Evolutionary conservation across 257 asterid genomes (phyloP).

Genomic region (Solanum chilense): DNA sequence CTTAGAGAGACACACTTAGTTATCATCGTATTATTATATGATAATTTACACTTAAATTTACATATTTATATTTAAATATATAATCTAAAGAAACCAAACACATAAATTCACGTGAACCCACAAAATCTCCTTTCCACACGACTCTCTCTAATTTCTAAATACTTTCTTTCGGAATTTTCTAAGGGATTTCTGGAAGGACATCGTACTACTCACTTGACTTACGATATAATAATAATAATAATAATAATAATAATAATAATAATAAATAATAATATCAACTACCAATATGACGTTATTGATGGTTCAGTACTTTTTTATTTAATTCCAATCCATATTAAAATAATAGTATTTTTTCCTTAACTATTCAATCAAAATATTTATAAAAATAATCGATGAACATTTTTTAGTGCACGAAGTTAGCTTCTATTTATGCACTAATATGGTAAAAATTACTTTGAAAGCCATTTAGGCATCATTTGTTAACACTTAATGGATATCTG

Average conservation of each 20-base stretch:
- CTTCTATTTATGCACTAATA: neutral
- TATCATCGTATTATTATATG: too few relatives aligned
- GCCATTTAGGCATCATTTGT: too few relatives aligned
- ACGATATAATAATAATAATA: neutral
- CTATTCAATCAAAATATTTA: too few relatives aligned
- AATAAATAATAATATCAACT: neutral
- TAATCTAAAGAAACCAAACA: fast-evolving
- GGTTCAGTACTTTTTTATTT: neutral
- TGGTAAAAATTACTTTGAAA: neutral
- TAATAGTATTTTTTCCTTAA: too few relatives aligned
- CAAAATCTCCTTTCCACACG: fast-evolving
- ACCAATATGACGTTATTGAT: neutral
- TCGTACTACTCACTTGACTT: neutral
- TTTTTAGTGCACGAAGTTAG: neutral
- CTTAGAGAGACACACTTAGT: neutral
- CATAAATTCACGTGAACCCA: too few relatives aligned
- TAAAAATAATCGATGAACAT: too few relatives aligned
- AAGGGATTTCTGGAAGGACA: neutral
- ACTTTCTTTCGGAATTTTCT: neutral
- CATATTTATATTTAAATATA: too few relatives aligned
- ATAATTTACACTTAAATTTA: fast-evolving
- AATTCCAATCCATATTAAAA: too few relatives aligned
- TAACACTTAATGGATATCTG: too few relatives aligned
- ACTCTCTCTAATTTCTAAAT: neutral
- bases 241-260: neutral